Base-by-base conservation (phyloP, 129 eudicot genomes). In the Arctium lappa region DNA sequence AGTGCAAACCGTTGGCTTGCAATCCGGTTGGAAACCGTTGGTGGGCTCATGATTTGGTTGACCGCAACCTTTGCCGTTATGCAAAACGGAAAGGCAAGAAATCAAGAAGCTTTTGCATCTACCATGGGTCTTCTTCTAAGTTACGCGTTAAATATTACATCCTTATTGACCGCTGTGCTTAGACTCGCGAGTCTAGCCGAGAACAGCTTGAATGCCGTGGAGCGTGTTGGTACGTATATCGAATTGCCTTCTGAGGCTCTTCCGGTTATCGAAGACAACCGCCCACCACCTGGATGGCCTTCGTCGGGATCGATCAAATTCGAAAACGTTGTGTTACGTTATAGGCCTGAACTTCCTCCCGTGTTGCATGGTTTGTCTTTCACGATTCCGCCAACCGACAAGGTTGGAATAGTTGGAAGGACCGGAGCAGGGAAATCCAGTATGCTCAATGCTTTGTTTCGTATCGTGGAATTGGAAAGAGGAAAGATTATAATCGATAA, bases 381-480 rank as follows among this genome's bases (percentile, higher is more conserved):
- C 76, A 22, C 50, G 11, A 89, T 96, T 63, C 76, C 91, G 63
- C 91, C 99, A 73, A 86, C 86, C 62, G 94, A 93, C 63, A 96
- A 96, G 77, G 91, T 93, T 76, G 99, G 99, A 50, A 93, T 96
- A 40, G 98, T 91, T 81, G 99, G 99, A 60, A 89, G 99, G 82
- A 96, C 99, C 22, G 99, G 99, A 1, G 99, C 99, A 30, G 99
- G 99, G 66, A 96, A 96, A 81, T 96, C 99, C 3, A 96, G 99
- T 85, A 96, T 93, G 99, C 93, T 96, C 4, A 96, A 96, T 84
- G 99, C 99, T 13, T 88, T 96, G 11, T 96, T 93, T 83, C 88
- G 98, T 38, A 93, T 96, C 9, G 99, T 96, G 44, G 99, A 96
- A 83, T 89, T 91, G 72, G 99, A 96, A 84, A 89, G 85, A 71